Conservation (phyloP, 257 asterid genomes). For the Pogostemon cablin region DNA sequence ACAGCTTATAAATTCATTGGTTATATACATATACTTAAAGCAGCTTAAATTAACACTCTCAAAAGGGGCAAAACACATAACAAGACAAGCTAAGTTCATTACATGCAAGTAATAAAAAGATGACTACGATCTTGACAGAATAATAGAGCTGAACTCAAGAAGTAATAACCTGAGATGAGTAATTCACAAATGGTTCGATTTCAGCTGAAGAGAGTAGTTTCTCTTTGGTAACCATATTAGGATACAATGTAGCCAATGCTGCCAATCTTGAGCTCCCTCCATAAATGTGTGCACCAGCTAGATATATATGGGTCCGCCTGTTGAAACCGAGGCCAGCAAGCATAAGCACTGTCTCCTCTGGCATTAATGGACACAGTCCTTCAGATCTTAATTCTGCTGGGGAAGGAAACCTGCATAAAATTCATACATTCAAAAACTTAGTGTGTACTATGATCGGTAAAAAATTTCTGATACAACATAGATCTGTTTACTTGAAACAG, state of each 20-base stretch:
- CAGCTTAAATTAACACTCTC: background rate
- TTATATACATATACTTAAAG: background rate
- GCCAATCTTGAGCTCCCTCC: slow-evolving; percentile 88
- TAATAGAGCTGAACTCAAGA: slow-evolving; percentile 4
- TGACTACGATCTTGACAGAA: slow-evolving; percentile 3
- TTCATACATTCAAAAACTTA: slow-evolving; percentile 14
- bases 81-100: background rate
- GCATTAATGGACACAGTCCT: slow-evolving; percentile 98
- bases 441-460: slow-evolving; percentile 7
- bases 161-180: slow-evolving; percentile 84
- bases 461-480: background rate
- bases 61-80: background rate
- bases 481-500: background rate
- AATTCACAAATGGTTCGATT: slow-evolving; percentile 74
- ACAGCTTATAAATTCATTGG: slow-evolving; percentile 12
- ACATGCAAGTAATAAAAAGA: background rate
- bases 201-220: slow-evolving; percentile 80
- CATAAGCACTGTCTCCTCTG: slow-evolving; percentile 97
- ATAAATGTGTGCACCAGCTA: slow-evolving; percentile 94
- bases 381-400: slow-evolving; percentile 64
- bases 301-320: slow-evolving; percentile 76
- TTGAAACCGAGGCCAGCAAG: slow-evolving; percentile 96
- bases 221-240: slow-evolving; percentile 90
- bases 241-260: slow-evolving; percentile 85
- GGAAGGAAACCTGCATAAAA: slow-evolving; percentile 72